phyloP scores from a whole-genome alignment of 441 rosid genomes.

The Erodium texanum region DNA sequence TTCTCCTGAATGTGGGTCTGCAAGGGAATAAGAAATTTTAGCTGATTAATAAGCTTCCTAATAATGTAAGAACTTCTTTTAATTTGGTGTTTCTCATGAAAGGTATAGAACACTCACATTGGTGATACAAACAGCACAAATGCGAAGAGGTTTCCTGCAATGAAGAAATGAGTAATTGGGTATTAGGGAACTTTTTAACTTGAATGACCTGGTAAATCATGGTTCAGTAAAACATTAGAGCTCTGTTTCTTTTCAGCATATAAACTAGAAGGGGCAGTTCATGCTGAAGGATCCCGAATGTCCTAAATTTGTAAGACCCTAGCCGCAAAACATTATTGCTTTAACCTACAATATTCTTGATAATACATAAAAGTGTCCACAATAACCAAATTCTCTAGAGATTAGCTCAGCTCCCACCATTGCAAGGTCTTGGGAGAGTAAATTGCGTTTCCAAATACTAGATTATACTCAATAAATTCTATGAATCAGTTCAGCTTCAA shows the following conservation, averaged over 20 bases:
- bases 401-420: no score
- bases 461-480: no score
- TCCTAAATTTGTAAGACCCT: no score
- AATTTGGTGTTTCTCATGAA: neutral
- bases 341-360: neutral
- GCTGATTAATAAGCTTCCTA: neutral
- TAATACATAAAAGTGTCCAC: no score
- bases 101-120: constrained; percentile 32
- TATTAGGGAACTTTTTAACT: neutral
- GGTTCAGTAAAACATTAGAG: neutral
- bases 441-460: no score
- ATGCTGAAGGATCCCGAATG: no score
- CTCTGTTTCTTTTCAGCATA: neutral
- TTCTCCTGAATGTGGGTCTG: constrained; percentile 71
- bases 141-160: constrained; percentile 66
- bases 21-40: constrained; percentile 2
- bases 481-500: no score
- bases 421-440: no score
- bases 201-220: neutral
- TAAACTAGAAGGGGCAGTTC: no score
- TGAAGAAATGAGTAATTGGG: constrained; percentile 19
- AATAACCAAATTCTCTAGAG: no score
- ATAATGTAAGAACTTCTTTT: neutral
- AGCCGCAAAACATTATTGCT: no score
- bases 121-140: constrained; percentile 62